Evolutionary conservation across 805 yeast species (phyloP).

Genomic region (Myxozyma melibiosi): DNA sequence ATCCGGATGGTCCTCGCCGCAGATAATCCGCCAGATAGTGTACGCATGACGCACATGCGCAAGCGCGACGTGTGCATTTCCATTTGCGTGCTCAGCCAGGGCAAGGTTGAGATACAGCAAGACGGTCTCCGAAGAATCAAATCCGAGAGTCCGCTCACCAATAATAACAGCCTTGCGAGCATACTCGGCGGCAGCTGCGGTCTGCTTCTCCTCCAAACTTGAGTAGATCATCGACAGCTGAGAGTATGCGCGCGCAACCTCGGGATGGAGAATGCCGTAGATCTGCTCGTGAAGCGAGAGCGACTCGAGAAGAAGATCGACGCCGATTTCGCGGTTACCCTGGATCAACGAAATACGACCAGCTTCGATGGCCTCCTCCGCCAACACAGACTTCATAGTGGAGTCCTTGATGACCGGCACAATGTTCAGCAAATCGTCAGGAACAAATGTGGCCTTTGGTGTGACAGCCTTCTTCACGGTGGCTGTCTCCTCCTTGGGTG

Average conservation of each 20-base stretch:
- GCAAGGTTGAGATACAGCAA: conserved; percentile 76
- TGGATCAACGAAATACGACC: conserved; percentile 40
- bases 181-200: conserved; percentile 58
- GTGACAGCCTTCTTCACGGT: background rate
- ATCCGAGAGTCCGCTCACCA: conserved; percentile 78
- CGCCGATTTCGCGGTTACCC: conserved; percentile 53
- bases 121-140: conserved; percentile 76
- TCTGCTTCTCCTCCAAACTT: conserved; percentile 54
- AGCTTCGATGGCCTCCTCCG: conserved; percentile 64
- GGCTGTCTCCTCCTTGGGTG: background rate
- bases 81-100: conserved; percentile 63
- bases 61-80: conserved; percentile 62
- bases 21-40: conserved; percentile 58
- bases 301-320: conserved; percentile 68
- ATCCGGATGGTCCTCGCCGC: conserved; percentile 70
- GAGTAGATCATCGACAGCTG: conserved; percentile 67
- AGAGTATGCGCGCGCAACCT: conserved; percentile 70
- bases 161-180: conserved; percentile 71
- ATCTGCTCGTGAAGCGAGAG: conserved; percentile 76
- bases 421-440: conserved; percentile 66
- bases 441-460: conserved; percentile 50
- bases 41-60: conserved; percentile 63
- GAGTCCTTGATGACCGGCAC: conserved; percentile 79
- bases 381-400: conserved; percentile 53
- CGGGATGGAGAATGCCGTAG: conserved; percentile 77